phyloP scores from a whole-genome alignment of 1,139 yeast species.

The Torulaspora globosa region DNA sequence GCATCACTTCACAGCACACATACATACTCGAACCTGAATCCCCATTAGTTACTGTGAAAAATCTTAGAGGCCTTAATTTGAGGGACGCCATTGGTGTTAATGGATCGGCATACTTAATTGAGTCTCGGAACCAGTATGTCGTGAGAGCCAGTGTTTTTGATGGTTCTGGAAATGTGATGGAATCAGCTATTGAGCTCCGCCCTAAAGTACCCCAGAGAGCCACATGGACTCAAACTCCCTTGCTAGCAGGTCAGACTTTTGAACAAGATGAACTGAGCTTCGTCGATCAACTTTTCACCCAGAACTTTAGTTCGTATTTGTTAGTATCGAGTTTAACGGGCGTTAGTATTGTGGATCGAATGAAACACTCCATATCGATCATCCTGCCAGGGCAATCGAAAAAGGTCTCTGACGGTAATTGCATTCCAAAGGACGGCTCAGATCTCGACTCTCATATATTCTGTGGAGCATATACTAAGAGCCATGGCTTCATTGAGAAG shows the following conservation, averaged over 20 bases:
- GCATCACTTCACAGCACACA: slow-evolving; percentile 1
- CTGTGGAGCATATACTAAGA: slow-evolving; percentile 10
- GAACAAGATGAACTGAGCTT: neutral
- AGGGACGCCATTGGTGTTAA: neutral
- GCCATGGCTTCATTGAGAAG: slow-evolving; percentile 11
- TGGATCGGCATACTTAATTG: neutral
- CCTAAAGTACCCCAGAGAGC: neutral
- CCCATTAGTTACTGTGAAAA: slow-evolving; percentile 3
- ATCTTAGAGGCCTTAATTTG: neutral
- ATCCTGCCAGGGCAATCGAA: slow-evolving; percentile 1
- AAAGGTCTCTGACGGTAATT: slow-evolving; percentile 6
- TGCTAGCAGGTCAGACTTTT: neutral
- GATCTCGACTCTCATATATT: slow-evolving; percentile 6
- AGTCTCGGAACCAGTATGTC: neutral
- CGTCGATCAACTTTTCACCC: neutral
- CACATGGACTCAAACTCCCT: neutral
- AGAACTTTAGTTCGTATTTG: neutral
- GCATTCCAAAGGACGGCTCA: slow-evolving; percentile 5
- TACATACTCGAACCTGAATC: slow-evolving; percentile 2
- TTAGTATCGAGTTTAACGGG: slow-evolving; percentile 4
- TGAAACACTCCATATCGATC: neutral
- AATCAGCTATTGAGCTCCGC: neutral
- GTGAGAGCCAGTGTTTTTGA: neutral
- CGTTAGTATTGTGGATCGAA: neutral
- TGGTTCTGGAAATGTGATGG: neutral